Evolutionary conservation across 495 filamentous ascomycete species (phyloP).

Genomic region (Halenospora varia): DNA sequence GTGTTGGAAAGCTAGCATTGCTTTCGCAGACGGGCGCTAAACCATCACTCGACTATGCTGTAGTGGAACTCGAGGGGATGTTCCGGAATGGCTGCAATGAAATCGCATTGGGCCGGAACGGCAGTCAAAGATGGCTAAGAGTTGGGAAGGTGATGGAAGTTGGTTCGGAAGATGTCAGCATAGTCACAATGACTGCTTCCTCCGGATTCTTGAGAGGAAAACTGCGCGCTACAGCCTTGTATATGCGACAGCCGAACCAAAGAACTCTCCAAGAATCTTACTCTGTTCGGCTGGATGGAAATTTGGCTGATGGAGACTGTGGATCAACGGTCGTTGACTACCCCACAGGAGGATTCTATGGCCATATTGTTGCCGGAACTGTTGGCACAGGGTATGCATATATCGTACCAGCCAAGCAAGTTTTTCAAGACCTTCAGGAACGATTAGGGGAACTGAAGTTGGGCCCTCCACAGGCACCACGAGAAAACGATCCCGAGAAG

Average conservation of each 20-base stretch:
- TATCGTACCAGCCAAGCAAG: conserved; percentile 17
- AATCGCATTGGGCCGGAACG: conserved; percentile 2
- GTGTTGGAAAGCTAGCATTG: conserved; percentile 7
- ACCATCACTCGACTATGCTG: conserved; percentile 7
- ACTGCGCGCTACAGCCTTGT: conserved; percentile 8
- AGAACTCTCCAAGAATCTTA: conserved; percentile 12
- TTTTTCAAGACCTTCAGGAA: conserved; percentile 6
- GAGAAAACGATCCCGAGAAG: too few species aligned
- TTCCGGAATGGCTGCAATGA: neutral
- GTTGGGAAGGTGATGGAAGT: neutral
- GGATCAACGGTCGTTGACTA: conserved; percentile 25
- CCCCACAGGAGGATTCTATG: conserved; percentile 22
- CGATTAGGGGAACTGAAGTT: too few species aligned
- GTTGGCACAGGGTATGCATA: conserved; percentile 21
- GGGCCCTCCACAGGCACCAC: too few species aligned
- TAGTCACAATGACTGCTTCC: conserved; percentile 10
- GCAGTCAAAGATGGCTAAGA: conserved; percentile 5
- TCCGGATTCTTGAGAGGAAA: conserved; percentile 3
- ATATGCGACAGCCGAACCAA: conserved; percentile 9
- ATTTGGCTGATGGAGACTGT: conserved; percentile 23
- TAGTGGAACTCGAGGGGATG: neutral
- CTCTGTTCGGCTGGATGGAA: conserved; percentile 3
- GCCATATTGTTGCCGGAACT: conserved; percentile 24
- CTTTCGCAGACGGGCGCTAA: neutral
- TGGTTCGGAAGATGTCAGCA: neutral